phyloP scores from a whole-genome alignment of 192 early-diverging fungal genomes.

The Coemansia sp. region DNA sequence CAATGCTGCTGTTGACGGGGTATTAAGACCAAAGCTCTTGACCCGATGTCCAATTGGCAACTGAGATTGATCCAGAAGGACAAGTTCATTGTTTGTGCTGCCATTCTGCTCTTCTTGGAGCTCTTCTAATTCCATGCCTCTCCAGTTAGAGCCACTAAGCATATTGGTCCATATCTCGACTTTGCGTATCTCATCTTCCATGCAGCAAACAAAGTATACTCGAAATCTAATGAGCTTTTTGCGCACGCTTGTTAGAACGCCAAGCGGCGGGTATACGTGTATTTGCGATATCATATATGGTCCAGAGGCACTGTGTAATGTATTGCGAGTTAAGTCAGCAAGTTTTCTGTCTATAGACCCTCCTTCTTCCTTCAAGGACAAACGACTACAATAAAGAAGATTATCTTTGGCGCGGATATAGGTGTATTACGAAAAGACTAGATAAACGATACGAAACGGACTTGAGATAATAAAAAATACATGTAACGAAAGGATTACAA shows the following conservation, averaged over 20 bases:
- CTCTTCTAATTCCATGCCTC: constrained; percentile 16
- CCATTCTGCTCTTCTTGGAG: neutral
- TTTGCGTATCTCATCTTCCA: neutral
- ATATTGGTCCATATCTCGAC: constrained; percentile 45
- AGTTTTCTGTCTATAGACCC: neutral
- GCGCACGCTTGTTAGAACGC: constrained; percentile 30
- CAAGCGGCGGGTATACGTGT: constrained; percentile 40
- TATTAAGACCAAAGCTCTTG: neutral
- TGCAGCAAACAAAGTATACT: constrained; percentile 23
- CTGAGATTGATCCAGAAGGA: constrained; percentile 23
- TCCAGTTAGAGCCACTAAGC: constrained; percentile 16
- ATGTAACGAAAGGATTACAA: neutral
- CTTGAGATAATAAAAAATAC: neutral
- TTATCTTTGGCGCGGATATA: no score
- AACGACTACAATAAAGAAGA: no score
- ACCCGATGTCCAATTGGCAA: constrained; percentile 2
- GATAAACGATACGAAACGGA: neutral
- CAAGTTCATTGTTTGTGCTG: constrained; percentile 7
- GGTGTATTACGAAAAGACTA: no score
- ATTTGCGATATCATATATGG: constrained; percentile 10
- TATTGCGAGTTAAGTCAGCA: neutral
- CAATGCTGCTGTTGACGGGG: neutral
- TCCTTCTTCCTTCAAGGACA: no score
- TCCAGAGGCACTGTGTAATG: neutral
- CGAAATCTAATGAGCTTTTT: constrained; percentile 26